phyloP scores from a whole-genome alignment of 2,329 filamentous ascomycete species.

The Phoma herbarum region DNA sequence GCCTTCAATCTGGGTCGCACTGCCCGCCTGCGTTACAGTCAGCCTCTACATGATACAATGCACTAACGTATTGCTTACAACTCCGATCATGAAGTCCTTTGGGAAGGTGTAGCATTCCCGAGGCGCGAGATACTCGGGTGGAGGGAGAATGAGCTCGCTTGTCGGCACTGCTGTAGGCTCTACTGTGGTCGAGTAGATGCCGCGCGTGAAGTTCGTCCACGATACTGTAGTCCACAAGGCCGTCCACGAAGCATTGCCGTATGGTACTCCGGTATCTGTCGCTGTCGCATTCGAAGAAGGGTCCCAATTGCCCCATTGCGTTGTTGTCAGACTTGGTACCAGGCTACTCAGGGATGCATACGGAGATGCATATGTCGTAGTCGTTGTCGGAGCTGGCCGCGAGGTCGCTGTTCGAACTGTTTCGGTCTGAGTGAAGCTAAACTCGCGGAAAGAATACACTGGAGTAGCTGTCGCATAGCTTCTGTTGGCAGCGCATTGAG shows the following conservation, averaged over 20 bases:
- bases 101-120: slow-evolving; percentile 62
- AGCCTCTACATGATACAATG: background rate
- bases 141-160: slow-evolving; percentile 64
- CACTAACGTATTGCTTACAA: slow-evolving; percentile 12
- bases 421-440: slow-evolving; percentile 52
- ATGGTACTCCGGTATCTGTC: slow-evolving; percentile 48
- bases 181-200: slow-evolving; percentile 62
- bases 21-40: slow-evolving; percentile 26
- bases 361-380: slow-evolving; percentile 49
- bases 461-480: slow-evolving; percentile 40
- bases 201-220: slow-evolving; percentile 49
- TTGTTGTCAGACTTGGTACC: slow-evolving; percentile 49
- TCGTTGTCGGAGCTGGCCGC: slow-evolving; percentile 43
- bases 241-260: slow-evolving; percentile 54
- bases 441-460: slow-evolving; percentile 43
- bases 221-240: slow-evolving; percentile 49
- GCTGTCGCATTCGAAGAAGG: slow-evolving; percentile 46
- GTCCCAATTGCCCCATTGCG: slow-evolving; percentile 56
- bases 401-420: slow-evolving; percentile 53
- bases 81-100: slow-evolving; percentile 53
- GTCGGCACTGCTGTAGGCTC: slow-evolving; percentile 64
- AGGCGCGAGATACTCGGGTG: slow-evolving; percentile 60
- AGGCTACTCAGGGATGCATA: slow-evolving; percentile 48
- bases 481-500: slow-evolving; percentile 39
- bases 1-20: slow-evolving; percentile 42